phyloP scores from a whole-genome alignment of 352 stramenopile genomes.

The Globisporangium paroecandrum region DNA sequence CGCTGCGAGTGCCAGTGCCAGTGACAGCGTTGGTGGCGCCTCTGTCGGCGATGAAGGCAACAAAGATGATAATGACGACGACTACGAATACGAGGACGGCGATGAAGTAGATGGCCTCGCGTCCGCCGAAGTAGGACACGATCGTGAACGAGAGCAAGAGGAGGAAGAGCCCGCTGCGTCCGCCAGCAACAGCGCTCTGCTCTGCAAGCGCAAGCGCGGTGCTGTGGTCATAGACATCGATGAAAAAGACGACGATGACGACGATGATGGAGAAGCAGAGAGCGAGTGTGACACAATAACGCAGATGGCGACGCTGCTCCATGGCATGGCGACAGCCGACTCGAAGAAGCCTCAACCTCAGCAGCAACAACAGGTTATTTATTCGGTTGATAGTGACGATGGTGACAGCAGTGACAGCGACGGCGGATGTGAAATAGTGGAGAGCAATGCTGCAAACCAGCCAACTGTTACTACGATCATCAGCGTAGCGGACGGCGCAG shows the following conservation, averaged over 20 bases:
- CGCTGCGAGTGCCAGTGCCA: background rate
- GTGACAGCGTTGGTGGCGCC: background rate
- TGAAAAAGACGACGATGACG: background rate
- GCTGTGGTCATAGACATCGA: background rate
- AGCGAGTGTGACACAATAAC: background rate
- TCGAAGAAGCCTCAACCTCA: slow-evolving; percentile 4
- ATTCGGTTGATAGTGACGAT: slow-evolving; percentile 35
- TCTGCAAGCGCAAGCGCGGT: background rate
- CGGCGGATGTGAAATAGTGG: slow-evolving; percentile 8
- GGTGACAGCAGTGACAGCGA: slow-evolving; percentile 17
- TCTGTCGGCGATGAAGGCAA: background rate
- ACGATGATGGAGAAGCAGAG: background rate
- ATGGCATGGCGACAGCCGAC: background rate
- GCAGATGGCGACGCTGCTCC: background rate
- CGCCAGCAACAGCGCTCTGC: background rate
- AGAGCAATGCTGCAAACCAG: background rate
- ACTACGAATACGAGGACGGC: slow-evolving; percentile 13
- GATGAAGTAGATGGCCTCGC: background rate
- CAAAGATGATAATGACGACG: slow-evolving; percentile 16
- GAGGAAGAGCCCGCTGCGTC: background rate
- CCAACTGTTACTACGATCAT: background rate
- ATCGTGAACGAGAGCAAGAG: background rate
- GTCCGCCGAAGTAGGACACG: background rate
- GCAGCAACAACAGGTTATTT: slow-evolving; percentile 19
- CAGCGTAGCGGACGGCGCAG: background rate